phyloP scores from a whole-genome alignment of 345 rosid species.

The Eutrema heterophyllum region DNA sequence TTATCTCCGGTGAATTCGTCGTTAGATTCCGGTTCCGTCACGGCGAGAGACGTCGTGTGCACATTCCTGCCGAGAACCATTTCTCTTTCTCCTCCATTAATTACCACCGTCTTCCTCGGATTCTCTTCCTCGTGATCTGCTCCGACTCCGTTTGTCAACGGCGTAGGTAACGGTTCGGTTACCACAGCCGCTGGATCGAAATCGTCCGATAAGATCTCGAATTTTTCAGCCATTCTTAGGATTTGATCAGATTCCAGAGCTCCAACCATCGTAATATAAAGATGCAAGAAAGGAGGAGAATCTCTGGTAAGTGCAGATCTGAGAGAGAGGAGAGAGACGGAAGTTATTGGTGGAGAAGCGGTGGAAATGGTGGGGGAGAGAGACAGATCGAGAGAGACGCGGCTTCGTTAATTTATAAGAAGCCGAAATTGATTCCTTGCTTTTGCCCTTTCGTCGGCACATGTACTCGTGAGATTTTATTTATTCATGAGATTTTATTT shows the following conservation, averaged over 20 bases:
- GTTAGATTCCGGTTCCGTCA: constrained; percentile 84
- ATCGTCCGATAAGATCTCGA: constrained; percentile 30
- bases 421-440: neutral
- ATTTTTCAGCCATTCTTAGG: neutral
- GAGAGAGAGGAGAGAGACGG: neutral
- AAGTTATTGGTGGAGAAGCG: constrained; percentile 19
- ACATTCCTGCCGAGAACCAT: constrained; percentile 81
- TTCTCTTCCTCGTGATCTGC: neutral
- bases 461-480: neutral
- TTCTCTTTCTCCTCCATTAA: constrained; percentile 38
- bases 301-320: constrained; percentile 19
- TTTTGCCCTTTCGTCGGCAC: constrained; percentile 23
- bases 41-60: constrained; percentile 73
- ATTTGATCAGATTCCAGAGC: constrained; percentile 23
- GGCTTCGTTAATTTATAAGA: constrained; percentile 10
- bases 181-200: constrained; percentile 46
- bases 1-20: constrained; percentile 89
- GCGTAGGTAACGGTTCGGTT: constrained; percentile 48
- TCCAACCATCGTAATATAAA: constrained; percentile 26
- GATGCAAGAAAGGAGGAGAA: neutral
- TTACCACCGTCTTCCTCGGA: neutral
- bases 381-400: constrained; percentile 4
- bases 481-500: neutral
- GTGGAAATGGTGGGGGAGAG: constrained; percentile 15
- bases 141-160: constrained; percentile 10